phyloP scores from a whole-genome alignment of 306 rosid genomes.

The apple (Malus domestica) region ASM211411v1 NC_041804.1:15441001-15441500 shows the following conservation, averaged over 20 bases:
- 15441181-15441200: neutral
- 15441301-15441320: neutral
- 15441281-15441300: constrained; percentile 35
- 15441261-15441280: constrained; percentile 17
- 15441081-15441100: constrained; percentile 2
- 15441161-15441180: constrained; percentile 7
- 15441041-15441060: constrained; percentile 10
- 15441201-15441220: neutral
- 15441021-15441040: neutral
- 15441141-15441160: neutral
- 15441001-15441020: constrained; percentile 3
- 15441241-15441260: constrained; percentile 12
- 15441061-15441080: constrained; percentile 19
- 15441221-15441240: constrained; percentile 21
- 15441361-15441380: constrained; percentile 8
- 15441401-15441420: constrained; percentile 23
- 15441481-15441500: neutral
- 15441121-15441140: neutral
- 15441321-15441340: constrained; percentile 16
- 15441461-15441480: neutral
- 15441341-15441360: constrained; percentile 18
- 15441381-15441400: constrained; percentile 57
- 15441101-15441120: constrained; percentile 5
- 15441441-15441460: neutral
- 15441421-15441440: constrained; percentile 50